Base-by-base conservation (phyloP, 2,329 filamentous ascomycete genomes). In the Scleromitrula shiraiana region DNA sequence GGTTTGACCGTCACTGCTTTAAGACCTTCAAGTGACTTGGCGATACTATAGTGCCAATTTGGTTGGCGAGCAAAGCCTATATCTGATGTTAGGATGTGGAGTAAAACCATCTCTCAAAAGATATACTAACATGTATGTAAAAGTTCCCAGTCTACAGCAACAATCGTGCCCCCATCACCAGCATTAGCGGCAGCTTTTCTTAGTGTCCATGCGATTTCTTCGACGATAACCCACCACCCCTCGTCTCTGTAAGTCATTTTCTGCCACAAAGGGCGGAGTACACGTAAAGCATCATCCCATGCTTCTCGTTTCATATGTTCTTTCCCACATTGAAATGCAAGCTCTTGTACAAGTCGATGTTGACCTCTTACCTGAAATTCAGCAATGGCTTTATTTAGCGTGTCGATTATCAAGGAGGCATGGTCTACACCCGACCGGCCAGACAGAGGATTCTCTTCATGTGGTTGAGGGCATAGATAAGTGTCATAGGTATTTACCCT, bases 91-190 rank as follows among this genome's bases (percentile, higher is more conserved):
- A 24, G 55, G 19, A 7, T 7, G 26, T 3, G 14, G 27, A 7
- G n/a, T 24, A 41, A 4, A 2, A 35, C 24, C 35, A 2, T 4
- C 19, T 14, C 23, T 20, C 5, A 20, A 23, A 29, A 15, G 10
- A 17, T 35, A 10, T n/a, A 69, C 76, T 62, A 65, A 81, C 78
- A 70, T 37, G 65, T 73, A 50, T 78, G 71, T 62, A 83, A 68
- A 37, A 85, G 67, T 59, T 84, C 81, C 77, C 82, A 83, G 58
- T 83, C 79, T 42, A 82, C 74, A 23, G 78, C 71, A 29, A 84
- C 65, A 7, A 83, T 70, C 24, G 82, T 66, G 44, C 77, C 74
- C 7, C 71, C 72, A 44, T 77, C 72, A 7, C 72, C 72, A 39
- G 69, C 67, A 51, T 73, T 67, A 3, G 67, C 68, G 4, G 80